Evolutionary conservation across 2,329 filamentous ascomycete genomes (phyloP).

Genomic region (Fusarium stilboides): DNA sequence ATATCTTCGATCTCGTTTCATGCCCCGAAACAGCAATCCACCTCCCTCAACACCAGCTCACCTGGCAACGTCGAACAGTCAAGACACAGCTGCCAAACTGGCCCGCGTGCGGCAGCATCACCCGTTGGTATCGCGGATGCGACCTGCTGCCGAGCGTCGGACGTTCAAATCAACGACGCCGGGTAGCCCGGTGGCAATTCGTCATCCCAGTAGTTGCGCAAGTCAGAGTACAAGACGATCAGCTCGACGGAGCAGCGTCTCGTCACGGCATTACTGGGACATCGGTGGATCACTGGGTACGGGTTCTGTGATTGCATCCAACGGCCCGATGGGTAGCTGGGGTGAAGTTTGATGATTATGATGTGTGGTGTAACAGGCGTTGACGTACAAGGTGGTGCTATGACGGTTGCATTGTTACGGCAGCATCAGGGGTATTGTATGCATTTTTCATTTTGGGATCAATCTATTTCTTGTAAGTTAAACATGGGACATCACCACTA

Average conservation of each 20-base stretch:
- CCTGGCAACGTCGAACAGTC: constrained; percentile 65
- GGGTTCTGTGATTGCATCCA: constrained; percentile 77
- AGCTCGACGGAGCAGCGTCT: constrained; percentile 76
- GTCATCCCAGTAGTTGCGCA: constrained; percentile 79
- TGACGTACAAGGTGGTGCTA: constrained; percentile 15
- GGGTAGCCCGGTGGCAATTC: constrained; percentile 63
- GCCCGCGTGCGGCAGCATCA: constrained; percentile 91
- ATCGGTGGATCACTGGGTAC: constrained; percentile 86
- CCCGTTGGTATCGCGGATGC: constrained; percentile 78
- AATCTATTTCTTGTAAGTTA: constrained; percentile 28
- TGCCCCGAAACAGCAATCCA: constrained; percentile 63
- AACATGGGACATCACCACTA: constrained; percentile 38
- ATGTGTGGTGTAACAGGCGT: constrained; percentile 20
- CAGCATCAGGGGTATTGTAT: constrained; percentile 31
- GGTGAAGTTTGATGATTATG: constrained; percentile 73
- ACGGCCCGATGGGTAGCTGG: constrained; percentile 82
- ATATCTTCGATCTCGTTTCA: constrained; percentile 84
- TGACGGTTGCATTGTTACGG: constrained; percentile 24
- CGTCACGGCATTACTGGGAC: constrained; percentile 92
- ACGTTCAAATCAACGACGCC: constrained; percentile 70
- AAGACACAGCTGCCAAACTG: constrained; percentile 81
- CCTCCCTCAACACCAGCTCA: constrained; percentile 62
- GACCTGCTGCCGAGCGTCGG: constrained; percentile 66
- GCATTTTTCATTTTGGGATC: constrained; percentile 12
- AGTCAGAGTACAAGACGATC: constrained; percentile 88